Evolutionary conservation across 345 rosid genomes (phyloP).

Genomic region (Brassica juncea): DNA sequence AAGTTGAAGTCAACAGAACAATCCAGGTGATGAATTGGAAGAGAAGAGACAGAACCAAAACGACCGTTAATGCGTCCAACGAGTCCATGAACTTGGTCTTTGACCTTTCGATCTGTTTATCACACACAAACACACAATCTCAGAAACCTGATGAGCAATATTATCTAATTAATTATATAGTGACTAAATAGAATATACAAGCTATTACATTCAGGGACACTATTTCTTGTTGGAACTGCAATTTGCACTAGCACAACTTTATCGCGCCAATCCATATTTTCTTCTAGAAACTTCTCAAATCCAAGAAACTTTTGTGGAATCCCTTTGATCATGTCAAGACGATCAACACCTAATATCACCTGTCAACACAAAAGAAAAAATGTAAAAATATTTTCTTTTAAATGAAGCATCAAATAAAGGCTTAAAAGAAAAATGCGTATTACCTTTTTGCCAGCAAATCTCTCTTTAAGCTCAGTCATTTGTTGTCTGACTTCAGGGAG

Average conservation of each 20-base stretch:
- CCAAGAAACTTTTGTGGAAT: conserved; percentile 91
- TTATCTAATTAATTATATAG: neutral
- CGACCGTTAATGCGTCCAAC: conserved; percentile 96
- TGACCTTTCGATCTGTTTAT: conserved; percentile 66
- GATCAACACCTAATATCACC: conserved; percentile 99
- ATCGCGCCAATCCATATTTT: conserved; percentile 73
- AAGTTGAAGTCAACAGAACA: conserved; percentile 75
- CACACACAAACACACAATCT: neutral
- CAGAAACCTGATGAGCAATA: neutral
- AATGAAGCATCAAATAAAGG: neutral
- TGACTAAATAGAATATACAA: neutral
- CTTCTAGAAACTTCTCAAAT: conserved; percentile 93
- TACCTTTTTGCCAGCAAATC: conserved; percentile 85
- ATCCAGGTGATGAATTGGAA: conserved; percentile 95
- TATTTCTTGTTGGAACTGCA: conserved; percentile 97
- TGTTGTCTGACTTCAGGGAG: conserved; percentile 57
- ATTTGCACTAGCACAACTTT: conserved; percentile 92
- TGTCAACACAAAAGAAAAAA: conserved; percentile 31
- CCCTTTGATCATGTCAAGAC: conserved; percentile 99
- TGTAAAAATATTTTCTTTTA: neutral
- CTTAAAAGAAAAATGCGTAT: neutral
- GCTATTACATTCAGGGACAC: conserved; percentile 85
- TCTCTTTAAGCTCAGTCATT: conserved; percentile 70
- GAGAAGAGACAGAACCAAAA: conserved; percentile 81
- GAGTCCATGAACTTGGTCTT: conserved; percentile 90